Base-by-base conservation (phyloP, 2,329 filamentous ascomycete species). In the Cladosporium oxysporum region DNA sequence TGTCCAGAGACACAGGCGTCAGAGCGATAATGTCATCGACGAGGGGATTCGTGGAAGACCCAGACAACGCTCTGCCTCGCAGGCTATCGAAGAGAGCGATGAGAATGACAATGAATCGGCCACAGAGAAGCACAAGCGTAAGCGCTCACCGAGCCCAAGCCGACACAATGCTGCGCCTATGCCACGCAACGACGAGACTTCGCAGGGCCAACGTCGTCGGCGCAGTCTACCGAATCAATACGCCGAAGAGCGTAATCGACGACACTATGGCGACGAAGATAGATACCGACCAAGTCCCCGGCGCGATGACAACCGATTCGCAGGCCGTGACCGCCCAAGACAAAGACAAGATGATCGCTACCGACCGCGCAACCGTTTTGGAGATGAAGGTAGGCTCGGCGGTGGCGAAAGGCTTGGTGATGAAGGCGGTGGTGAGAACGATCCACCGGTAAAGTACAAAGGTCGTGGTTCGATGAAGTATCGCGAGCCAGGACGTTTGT, bases 361-460 rank as follows among this genome's bases (percentile, higher is more conserved):
- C 61, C 69, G 73, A 7, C 71, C 62, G 49, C 57, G 57, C 31
- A 79, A 79, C n/a, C 80, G 82, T 18, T 55, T 55, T 44, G 77
- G 76, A 26, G 47, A 82, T 76, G 68, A 82, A 70, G 61, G 81
- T 75, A 62, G 82, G 76, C n/a, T 83, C 73, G 73, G 67, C 26
- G 69, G 66, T 53, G 60, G 29, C 16, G 50, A 35, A 23, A 28
- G 33, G 16, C 31, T 49, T n/a, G 69, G 60, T 29, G 66, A 31
- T 55, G 35, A 52, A 41, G 33, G 21, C 21, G 47, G 26, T 31
- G 41, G 57, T 49, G 73, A 74, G 18, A 67, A 72, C n/a, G 76
- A 73, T 16, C 69, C 72, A 52, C 72, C 73, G 4, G 74, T 79
- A 31, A 77, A 78, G 67, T 79, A 78, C 71, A 79, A 79, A 65